phyloP scores from a whole-genome alignment of 768 basidiomycete genomes.

The Rhodosporidiobolus odoratus region DNA sequence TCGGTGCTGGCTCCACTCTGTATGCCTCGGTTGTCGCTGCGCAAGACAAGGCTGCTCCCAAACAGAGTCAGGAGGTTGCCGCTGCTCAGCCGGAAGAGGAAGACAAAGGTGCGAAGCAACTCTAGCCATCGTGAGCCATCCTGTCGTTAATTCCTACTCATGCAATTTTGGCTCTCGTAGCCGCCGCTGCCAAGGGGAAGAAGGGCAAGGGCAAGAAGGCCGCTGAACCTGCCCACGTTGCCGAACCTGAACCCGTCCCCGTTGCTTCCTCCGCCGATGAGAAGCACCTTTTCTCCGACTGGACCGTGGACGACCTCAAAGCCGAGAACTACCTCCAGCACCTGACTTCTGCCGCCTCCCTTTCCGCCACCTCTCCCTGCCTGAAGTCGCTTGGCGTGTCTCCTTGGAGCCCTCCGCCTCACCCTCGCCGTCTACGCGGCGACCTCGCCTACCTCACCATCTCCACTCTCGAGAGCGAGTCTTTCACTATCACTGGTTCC shows the following conservation, averaged over 20 bases:
- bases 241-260: constrained; percentile 23
- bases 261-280: constrained; percentile 20
- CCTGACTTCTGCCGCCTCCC: constrained; percentile 10
- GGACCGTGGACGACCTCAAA: constrained; percentile 26
- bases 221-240: constrained; percentile 38
- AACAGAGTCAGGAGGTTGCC: constrained; percentile 18
- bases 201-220: constrained; percentile 46
- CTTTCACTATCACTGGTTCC: constrained; percentile 47
- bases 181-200: constrained; percentile 34
- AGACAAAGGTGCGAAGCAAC: constrained; percentile 39
- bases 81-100: constrained; percentile 37
- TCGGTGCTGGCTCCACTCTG: constrained; percentile 33
- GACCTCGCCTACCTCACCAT: constrained; percentile 51
- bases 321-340: constrained; percentile 23
- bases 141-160: not conserved
- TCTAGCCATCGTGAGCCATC: no score
- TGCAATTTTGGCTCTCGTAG: not conserved
- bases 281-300: constrained; percentile 32
- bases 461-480: constrained; percentile 50
- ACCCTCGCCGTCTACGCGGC: constrained; percentile 48
- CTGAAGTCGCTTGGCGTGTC: constrained; percentile 47
- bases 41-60: not conserved
- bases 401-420: constrained; percentile 51
- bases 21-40: constrained; percentile 24
- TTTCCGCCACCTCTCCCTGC: constrained; percentile 30